phyloP scores from a whole-genome alignment of 1,139 yeast genomes.

The Debaryomyces nepalensis region DNA sequence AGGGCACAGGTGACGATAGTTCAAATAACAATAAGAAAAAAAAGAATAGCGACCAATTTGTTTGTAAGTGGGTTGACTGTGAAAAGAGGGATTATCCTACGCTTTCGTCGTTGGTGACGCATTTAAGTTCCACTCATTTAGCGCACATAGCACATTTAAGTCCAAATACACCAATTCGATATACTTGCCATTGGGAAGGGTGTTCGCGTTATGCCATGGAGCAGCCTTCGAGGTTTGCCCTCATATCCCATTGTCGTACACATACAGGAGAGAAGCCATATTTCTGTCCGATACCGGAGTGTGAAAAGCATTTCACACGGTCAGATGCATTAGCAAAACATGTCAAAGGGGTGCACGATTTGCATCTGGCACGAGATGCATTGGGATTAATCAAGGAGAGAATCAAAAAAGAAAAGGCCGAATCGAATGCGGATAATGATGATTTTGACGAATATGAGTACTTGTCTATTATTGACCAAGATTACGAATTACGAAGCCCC shows the following conservation, averaged over 20 bases:
- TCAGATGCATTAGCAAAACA: conserved; percentile 70
- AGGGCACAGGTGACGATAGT: conserved; percentile 3
- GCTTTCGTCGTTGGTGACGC: conserved; percentile 37
- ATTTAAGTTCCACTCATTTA: conserved; percentile 37
- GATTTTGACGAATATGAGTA: conserved; percentile 35
- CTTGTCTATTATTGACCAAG: conserved; percentile 34
- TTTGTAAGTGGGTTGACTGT: conserved; percentile 46
- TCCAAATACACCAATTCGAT: conserved; percentile 37
- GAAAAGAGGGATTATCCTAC: conserved; percentile 22
- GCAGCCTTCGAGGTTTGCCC: conserved; percentile 63
- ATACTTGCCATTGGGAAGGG: conserved; percentile 65
- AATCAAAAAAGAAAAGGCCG: conserved; percentile 29
- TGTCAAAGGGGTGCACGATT: conserved; percentile 63
- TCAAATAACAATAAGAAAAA: conserved; percentile 11
- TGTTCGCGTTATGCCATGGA: conserved; percentile 59
- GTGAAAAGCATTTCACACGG: conserved; percentile 62
- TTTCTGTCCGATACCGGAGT: conserved; percentile 71
- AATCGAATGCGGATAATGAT: conserved; percentile 24
- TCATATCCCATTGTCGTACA: conserved; percentile 63
- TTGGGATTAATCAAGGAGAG: conserved; percentile 31
- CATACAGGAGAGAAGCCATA: conserved; percentile 74
- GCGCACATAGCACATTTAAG: conserved; percentile 27
- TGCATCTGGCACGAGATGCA: conserved; percentile 43
- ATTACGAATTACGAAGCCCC: conserved; percentile 42
- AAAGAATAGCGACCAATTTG: conserved; percentile 18